phyloP scores from a whole-genome alignment of 495 filamentous ascomycete species.

The Tuber calosporum region DNA sequence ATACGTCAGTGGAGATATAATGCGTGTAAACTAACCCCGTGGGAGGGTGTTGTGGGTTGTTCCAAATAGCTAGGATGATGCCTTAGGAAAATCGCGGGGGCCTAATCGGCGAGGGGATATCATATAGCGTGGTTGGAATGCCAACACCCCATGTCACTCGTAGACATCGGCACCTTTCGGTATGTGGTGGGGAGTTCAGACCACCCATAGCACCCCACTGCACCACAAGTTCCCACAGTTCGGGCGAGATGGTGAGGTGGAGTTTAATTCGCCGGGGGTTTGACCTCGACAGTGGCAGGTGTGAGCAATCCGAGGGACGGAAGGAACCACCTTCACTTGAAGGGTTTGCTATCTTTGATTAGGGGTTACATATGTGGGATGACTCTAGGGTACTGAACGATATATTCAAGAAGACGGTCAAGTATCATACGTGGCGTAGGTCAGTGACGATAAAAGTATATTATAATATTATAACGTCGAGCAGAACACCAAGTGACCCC shows the following conservation, averaged over 20 bases:
- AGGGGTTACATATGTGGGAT: background rate
- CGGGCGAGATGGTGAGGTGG: background rate
- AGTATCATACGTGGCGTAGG: too few relatives aligned
- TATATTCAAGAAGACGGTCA: background rate
- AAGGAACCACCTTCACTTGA: too few relatives aligned
- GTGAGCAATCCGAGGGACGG: background rate
- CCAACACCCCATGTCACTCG: too few relatives aligned
- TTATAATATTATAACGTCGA: background rate
- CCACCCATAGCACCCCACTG: too few relatives aligned
- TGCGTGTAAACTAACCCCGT: background rate
- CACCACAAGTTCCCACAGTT: background rate
- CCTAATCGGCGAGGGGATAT: background rate
- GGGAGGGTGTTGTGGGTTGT: background rate
- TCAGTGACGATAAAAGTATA: background rate
- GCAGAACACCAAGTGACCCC: background rate
- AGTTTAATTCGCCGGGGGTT: background rate
- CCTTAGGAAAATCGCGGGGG: background rate
- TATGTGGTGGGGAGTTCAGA: too few relatives aligned
- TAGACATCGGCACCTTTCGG: too few relatives aligned
- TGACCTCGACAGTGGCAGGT: background rate
- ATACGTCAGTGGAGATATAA: background rate
- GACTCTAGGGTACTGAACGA: background rate
- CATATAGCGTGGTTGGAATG: too few relatives aligned
- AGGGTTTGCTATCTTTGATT: background rate
- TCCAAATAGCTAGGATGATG: background rate